These are phyloP conservation scores for Saccharum spontaneum DNA, from an alignment of 176 grass and related monocot genomes.

Conservation along the genomic window DNA sequence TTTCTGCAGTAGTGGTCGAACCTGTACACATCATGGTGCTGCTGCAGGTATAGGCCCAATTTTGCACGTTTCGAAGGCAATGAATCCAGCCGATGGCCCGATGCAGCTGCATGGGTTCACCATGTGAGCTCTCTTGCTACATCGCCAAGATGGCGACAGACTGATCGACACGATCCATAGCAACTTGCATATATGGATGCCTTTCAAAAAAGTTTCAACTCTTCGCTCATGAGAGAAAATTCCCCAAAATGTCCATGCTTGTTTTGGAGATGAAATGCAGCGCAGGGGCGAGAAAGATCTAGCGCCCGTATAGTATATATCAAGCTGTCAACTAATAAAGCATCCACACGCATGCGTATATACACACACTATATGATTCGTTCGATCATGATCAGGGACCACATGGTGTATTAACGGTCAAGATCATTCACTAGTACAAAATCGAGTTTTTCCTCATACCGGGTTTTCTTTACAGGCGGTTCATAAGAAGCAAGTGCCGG, in stretches of 20 bases:
- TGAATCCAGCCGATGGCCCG: background rate
- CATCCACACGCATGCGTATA: background rate
- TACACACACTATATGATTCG: too few relatives aligned
- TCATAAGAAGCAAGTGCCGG: too few relatives aligned
- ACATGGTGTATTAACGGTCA: background rate
- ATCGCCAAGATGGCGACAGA: conserved; percentile 3
- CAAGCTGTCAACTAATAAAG: background rate
- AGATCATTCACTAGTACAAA: background rate
- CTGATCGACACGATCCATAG: background rate
- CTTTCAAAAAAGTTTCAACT: background rate
- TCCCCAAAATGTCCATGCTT: background rate
- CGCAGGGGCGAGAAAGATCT: background rate
- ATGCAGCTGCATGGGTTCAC: background rate
- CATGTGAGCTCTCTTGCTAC: background rate
- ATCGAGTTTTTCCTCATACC: too few relatives aligned
- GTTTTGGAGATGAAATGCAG: too few relatives aligned
- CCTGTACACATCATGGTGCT: background rate
- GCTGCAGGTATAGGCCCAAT: background rate
- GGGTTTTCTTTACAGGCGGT: too few relatives aligned
- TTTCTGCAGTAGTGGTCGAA: too few relatives aligned
- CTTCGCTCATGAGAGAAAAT: background rate
- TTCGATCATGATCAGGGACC: background rate
- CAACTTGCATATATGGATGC: background rate
- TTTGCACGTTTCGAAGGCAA: conserved; percentile 18
- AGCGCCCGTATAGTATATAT: too few relatives aligned